Percentiles rank a stretch among this genome's conserved stretches.
Evolutionary conservation across 768 basidiomycete genomes (phyloP).

Genomic region (Leucocoprinus birnbaumii): DNA sequence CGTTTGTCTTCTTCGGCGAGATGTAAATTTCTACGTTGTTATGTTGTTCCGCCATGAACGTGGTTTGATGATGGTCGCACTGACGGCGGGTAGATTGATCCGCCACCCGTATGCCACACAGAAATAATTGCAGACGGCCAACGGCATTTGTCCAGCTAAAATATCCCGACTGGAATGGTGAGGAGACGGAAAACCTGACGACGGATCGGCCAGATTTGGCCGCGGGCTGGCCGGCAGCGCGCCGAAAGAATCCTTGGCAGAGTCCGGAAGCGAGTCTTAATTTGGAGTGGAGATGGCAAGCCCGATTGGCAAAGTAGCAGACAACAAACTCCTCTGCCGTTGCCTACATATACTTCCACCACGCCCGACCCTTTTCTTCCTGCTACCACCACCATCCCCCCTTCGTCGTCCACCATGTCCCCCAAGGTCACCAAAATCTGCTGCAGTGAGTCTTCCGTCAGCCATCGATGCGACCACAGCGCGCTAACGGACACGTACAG

Average conservation of each 20-base stretch:
- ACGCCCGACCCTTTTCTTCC: slow-evolving; percentile 13
- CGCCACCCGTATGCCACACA: neutral
- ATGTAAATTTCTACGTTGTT: neutral
- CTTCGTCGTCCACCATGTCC: slow-evolving; percentile 33
- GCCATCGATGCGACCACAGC: neutral
- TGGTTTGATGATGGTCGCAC: neutral
- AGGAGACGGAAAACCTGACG: no score
- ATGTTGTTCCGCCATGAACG: neutral
- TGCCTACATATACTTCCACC: neutral
- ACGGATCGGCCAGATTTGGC: neutral
- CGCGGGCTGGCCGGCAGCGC: neutral
- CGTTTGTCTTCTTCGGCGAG: neutral
- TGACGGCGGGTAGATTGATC: neutral
- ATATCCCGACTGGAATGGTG: no score
- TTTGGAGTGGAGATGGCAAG: slow-evolving; percentile 1
- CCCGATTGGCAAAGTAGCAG: neutral
- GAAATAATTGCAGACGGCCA: no score
- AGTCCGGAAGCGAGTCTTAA: neutral
- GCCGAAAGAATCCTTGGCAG: neutral
- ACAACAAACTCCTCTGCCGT: slow-evolving; percentile 11
- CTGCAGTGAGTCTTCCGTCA: slow-evolving; percentile 65
- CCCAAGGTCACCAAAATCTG: slow-evolving; percentile 77
- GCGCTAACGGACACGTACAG: slow-evolving; percentile 33
- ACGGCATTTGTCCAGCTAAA: no score
- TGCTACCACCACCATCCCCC: slow-evolving; percentile 55